phyloP scores from a whole-genome alignment of 108 stramenopile species.

The Cyclotella choctawhatcheeana region DNA sequence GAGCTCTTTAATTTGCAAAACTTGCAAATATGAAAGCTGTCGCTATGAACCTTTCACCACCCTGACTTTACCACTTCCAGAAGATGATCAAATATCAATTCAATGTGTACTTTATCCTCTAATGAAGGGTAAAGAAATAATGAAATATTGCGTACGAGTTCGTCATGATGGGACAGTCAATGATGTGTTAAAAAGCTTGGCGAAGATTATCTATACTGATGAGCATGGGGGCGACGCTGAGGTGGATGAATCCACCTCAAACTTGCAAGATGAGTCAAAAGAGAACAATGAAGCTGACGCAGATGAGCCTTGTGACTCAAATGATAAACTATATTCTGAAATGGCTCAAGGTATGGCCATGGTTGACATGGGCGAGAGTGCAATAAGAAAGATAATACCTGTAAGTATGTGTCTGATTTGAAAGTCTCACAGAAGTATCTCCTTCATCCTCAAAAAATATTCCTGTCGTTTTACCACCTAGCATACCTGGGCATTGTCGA shows the following conservation, averaged over 20 bases:
- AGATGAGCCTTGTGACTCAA: constrained; percentile 16
- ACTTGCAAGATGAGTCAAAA: constrained; percentile 2
- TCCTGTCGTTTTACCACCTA: constrained; percentile 15
- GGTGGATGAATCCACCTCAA: constrained; percentile 19
- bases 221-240: constrained; percentile 25
- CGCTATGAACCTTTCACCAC: constrained; percentile 97
- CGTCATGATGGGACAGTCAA: constrained; percentile 75
- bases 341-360: constrained; percentile 79
- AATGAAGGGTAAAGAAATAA: constrained; percentile 45
- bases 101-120: constrained; percentile 72
- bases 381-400: constrained; percentile 82
- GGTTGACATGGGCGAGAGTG: constrained; percentile 85
- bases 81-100: constrained; percentile 84
- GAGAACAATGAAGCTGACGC: constrained; percentile 36
- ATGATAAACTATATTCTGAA: constrained; percentile 41
- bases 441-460: background rate
- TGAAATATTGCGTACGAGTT: constrained; percentile 83
- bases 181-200: constrained; percentile 74
- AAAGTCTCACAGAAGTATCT: background rate
- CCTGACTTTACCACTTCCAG: constrained; percentile 93
- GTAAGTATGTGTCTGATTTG: constrained; percentile 43
- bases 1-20: constrained; percentile 91
- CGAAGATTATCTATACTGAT: constrained; percentile 67
- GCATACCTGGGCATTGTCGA: constrained; percentile 80
- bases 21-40: constrained; percentile 94